phyloP scores from a whole-genome alignment of 176 grass and related monocot genomes.

The Thinopyrum elongatum region DNA sequence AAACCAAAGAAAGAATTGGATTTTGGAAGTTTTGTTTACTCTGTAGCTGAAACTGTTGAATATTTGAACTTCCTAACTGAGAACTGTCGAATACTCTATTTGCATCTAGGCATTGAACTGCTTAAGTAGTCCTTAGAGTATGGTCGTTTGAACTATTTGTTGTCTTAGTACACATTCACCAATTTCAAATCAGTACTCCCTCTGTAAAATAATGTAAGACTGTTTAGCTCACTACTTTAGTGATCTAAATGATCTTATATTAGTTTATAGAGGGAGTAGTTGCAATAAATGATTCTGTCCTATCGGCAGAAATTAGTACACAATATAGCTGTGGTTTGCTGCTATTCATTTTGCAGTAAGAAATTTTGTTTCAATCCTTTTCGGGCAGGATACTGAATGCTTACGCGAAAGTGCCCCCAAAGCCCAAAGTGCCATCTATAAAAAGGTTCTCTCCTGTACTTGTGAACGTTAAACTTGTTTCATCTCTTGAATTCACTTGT shows the following conservation, averaged over 20 bases:
- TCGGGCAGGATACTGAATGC: slow-evolving; percentile 83
- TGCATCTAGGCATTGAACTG: background rate
- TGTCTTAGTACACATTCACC: background rate
- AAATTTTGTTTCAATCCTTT: slow-evolving; percentile 21
- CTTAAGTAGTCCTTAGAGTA: background rate
- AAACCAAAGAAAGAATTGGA: background rate
- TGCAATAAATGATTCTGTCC: background rate
- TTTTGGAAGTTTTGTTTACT: background rate
- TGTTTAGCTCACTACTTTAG: no score
- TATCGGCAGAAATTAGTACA: background rate
- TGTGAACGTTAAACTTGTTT: background rate
- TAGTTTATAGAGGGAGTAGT: background rate
- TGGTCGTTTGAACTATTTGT: background rate
- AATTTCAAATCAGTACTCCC: background rate
- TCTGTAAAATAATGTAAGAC: no score
- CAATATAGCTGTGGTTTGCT: background rate
- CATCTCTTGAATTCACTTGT: background rate
- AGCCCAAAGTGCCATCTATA: slow-evolving; percentile 61
- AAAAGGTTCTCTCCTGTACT: slow-evolving; percentile 58
- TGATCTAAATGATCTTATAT: no score
- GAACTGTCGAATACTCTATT: background rate
- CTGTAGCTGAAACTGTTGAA: background rate
- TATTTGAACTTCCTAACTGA: background rate
- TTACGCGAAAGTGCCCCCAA: slow-evolving; percentile 80
- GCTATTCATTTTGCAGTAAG: background rate